These are phyloP conservation scores for Rubia yunnanensis DNA, from an alignment of 257 asterid species.

Conservation along the genomic window DNA sequence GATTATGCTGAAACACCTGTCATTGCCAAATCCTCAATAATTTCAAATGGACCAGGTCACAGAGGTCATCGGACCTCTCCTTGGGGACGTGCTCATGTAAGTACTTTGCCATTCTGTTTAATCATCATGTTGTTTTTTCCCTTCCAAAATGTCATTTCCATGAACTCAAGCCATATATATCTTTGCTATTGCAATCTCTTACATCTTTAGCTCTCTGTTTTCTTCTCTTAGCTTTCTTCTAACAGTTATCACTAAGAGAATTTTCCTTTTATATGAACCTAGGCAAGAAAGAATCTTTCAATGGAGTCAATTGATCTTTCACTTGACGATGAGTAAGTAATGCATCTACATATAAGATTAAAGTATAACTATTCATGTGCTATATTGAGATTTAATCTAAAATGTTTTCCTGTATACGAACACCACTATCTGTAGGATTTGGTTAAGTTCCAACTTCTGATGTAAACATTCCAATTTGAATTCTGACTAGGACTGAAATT, in stretches of 20 bases:
- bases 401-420: background rate
- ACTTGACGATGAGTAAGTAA: conserved; percentile 77
- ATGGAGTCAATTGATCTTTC: conserved; percentile 70
- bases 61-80: conserved; percentile 37
- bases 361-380: background rate
- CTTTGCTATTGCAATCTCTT: background rate
- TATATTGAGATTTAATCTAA: conserved; percentile 1
- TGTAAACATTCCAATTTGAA: conserved; percentile 12
- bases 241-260: conserved; percentile 12
- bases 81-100: conserved; percentile 80
- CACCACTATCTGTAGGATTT: background rate
- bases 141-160: background rate
- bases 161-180: background rate
- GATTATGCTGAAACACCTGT: conserved; percentile 33
- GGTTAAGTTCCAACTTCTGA: background rate
- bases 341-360: conserved; percentile 14
- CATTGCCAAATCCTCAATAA: conserved; percentile 22
- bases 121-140: background rate
- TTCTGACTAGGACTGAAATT: conserved; percentile 52
- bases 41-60: conserved; percentile 32
- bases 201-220: background rate
- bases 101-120: conserved; percentile 19
- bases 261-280: conserved; percentile 19
- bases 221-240: conserved; percentile 1
- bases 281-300: conserved; percentile 87